Evolutionary conservation across 164 flowering plant genomes (phyloP).

Genomic region (Sextonia rubra): DNA sequence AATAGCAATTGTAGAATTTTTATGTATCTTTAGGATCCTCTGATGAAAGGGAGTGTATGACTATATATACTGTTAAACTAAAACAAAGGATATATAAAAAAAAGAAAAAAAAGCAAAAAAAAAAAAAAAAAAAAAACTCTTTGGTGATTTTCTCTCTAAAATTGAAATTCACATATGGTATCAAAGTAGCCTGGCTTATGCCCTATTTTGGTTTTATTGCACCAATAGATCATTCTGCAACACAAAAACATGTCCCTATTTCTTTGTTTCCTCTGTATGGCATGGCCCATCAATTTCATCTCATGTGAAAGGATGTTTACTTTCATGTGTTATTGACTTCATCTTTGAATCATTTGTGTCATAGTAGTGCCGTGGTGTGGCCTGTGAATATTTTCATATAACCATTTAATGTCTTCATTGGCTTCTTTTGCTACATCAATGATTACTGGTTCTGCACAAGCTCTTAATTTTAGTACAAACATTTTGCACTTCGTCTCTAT

Average conservation of each 20-base stretch:
- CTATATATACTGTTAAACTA: neutral
- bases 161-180: neutral
- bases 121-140: neutral
- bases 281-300: no score
- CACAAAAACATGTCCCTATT: neutral
- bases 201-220: neutral
- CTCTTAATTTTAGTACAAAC: neutral
- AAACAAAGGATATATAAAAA: neutral
- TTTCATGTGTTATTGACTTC: no score
- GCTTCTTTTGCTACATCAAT: neutral
- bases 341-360: no score
- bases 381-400: no score
- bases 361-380: no score
- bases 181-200: neutral
- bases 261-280: no score
- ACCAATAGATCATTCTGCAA: neutral
- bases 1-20: neutral
- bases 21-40: neutral
- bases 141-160: no score
- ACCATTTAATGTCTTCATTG: no score
- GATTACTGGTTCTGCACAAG: neutral
- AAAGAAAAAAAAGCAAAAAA: neutral
- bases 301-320: no score
- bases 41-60: neutral
- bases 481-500: neutral